Evolutionary conservation across 2,329 filamentous ascomycete genomes (phyloP).

Genomic region (Arthrobotrys musiformis): DNA sequence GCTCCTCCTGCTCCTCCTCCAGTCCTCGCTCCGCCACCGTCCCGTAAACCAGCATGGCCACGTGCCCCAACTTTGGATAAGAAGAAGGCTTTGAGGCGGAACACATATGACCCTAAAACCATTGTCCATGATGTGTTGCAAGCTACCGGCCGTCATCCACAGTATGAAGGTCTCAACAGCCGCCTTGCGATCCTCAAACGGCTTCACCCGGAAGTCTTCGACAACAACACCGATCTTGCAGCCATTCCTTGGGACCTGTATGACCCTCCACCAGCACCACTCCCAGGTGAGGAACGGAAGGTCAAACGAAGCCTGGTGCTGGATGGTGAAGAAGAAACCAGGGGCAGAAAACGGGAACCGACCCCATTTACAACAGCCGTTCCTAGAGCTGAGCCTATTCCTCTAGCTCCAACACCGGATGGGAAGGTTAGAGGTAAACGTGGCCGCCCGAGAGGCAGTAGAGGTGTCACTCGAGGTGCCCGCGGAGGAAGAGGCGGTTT

Average conservation of each 20-base stretch:
- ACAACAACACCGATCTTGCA: constrained; percentile 54
- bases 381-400: constrained; percentile 11
- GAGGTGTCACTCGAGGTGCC: constrained; percentile 13
- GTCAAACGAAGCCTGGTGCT: not conserved
- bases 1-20: not conserved
- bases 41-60: constrained; percentile 17
- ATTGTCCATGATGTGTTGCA: constrained; percentile 74
- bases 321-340: constrained; percentile 14
- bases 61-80: constrained; percentile 61
- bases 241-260: constrained; percentile 58
- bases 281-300: constrained; percentile 30
- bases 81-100: constrained; percentile 64
- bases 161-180: constrained; percentile 70
- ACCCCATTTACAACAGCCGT: constrained; percentile 15
- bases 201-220: constrained; percentile 41
- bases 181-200: constrained; percentile 65
- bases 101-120: constrained; percentile 70
- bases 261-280: constrained; percentile 48
- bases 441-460: constrained; percentile 39
- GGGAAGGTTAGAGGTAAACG: constrained; percentile 22
- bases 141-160: constrained; percentile 71
- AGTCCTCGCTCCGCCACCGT: not conserved
- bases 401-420: not conserved
- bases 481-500: constrained; percentile 10
- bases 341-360: constrained; percentile 26